phyloP scores from a whole-genome alignment of 2,329 filamentous ascomycete genomes.

The Pseudocercospora cruenta region DNA sequence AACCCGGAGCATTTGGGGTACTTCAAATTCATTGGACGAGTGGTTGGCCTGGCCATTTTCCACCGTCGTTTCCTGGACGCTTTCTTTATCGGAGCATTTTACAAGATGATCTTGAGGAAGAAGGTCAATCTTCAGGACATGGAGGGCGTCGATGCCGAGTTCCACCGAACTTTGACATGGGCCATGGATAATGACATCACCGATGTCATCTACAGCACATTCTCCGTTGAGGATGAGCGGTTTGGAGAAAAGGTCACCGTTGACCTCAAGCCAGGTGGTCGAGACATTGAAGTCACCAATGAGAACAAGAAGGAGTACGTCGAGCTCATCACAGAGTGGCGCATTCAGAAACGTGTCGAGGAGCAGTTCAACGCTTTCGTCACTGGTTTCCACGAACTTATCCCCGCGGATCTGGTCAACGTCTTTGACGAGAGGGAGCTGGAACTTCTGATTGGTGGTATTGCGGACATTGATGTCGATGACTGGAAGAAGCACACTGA shows the following conservation, averaged over 20 bases:
- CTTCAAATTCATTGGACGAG: constrained; percentile 98
- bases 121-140: constrained; percentile 90
- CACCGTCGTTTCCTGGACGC: constrained; percentile 96
- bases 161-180: constrained; percentile 95
- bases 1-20: constrained; percentile 99
- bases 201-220: constrained; percentile 91
- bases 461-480: constrained; percentile 99
- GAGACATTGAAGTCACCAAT: constrained; percentile 94
- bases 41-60: constrained; percentile 96
- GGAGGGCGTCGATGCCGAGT: constrained; percentile 98
- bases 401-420: constrained; percentile 93
- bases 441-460: constrained; percentile 94
- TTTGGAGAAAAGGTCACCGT: constrained; percentile 94
- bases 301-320: constrained; percentile 99
- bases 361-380: constrained; percentile 99
- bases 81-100: constrained; percentile 98
- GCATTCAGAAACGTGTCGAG: constrained; percentile 96
- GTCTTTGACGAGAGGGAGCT: constrained; percentile 98
- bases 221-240: constrained; percentile 94
- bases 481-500: constrained; percentile 99
- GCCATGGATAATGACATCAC: constrained; percentile 98
- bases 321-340: constrained; percentile 98
- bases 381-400: constrained; percentile 95
- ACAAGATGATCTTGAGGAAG: constrained; percentile 99
- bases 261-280: constrained; percentile 86